These are phyloP conservation scores for Vaccinium darrowii DNA, from an alignment of 148 eudicot genomes.

Conservation along the genomic window DNA sequence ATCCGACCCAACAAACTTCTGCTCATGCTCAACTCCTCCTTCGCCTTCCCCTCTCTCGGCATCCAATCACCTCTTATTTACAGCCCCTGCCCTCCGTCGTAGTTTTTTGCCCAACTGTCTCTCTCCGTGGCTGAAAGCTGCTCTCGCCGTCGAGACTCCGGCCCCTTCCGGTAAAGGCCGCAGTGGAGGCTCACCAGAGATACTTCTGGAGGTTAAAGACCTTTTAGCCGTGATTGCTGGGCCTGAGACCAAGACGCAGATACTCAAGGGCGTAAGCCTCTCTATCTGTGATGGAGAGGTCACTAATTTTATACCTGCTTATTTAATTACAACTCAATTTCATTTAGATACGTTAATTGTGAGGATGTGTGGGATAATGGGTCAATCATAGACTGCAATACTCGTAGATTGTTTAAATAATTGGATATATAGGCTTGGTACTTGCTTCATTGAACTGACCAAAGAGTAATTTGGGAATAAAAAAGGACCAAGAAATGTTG, in stretches of 20 bases:
- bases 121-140: slow-evolving; percentile 23
- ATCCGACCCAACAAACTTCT: neutral
- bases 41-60: slow-evolving; percentile 1
- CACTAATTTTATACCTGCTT: neutral
- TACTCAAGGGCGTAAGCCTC: slow-evolving; percentile 83
- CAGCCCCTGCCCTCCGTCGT: slow-evolving; percentile 19
- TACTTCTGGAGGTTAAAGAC: slow-evolving; percentile 70
- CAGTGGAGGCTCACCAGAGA: slow-evolving; percentile 36
- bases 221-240: slow-evolving; percentile 62
- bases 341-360: neutral
- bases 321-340: neutral
- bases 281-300: slow-evolving; percentile 89
- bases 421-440: neutral
- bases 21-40: slow-evolving; percentile 6
- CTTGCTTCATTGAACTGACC: neutral
- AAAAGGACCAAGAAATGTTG: too few species aligned
- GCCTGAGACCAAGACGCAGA: slow-evolving; percentile 51
- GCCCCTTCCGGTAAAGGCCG: slow-evolving; percentile 24
- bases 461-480: too few species aligned
- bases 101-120: slow-evolving; percentile 11
- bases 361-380: neutral
- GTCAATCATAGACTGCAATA: neutral
- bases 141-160: slow-evolving; percentile 50
- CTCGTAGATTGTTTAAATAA: neutral
- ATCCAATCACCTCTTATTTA: slow-evolving; percentile 14